Evolutionary conservation across 179 eudicot species (phyloP), one percentile per base, ranked within the genome.

Genomic region (Carnegiea gigantea): DNA sequence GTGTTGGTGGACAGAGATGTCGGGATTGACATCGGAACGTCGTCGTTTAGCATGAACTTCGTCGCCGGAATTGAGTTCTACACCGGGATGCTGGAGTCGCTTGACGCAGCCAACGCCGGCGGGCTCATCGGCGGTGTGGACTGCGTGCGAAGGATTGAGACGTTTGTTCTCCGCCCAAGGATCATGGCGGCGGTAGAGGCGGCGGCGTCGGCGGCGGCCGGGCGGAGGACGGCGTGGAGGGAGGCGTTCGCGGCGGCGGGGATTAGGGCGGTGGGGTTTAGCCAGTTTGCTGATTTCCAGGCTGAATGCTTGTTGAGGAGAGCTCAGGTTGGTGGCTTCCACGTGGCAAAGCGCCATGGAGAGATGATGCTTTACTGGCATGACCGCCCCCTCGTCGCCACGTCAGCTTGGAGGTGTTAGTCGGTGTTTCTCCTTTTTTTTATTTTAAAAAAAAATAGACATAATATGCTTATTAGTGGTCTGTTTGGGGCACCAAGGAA

Each of bases 301-400:
- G 98, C 98, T 0, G 98, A 95, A 84, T 95, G 93, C 72, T 84
- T 95, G 82, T 76, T 95, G 70, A 79, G 91, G 87, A 89, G 92
- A 85, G 91, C 92, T 1, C 94, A 89, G 78, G 90, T 93, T 5
- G 90, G 88, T 62, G 98, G 98, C 26, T 95, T 93, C 92, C 98
- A 92, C 88, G 95, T 92, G 92, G 97, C 87, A n/a, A 93, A 89
- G 43, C 88, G 93, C 5, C 94, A 92, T 57, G 98, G 91, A 65
- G 98, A 93, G 93, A 90, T 95, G 98, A 81, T 93, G 92, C 90
- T 95, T n/a, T 92, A 91, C 81, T 95, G 98, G 98, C 95, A 91
- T 6, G 98, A 90, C 13, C 81, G 91, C 91, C 88, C 98, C 9
- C 85, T 95, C 12, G 90, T 90, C 9, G 88, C 97, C 86, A 92